Conservation (phyloP, 2,329 filamentous ascomycete species). For the Dothistroma pini region DNA sequence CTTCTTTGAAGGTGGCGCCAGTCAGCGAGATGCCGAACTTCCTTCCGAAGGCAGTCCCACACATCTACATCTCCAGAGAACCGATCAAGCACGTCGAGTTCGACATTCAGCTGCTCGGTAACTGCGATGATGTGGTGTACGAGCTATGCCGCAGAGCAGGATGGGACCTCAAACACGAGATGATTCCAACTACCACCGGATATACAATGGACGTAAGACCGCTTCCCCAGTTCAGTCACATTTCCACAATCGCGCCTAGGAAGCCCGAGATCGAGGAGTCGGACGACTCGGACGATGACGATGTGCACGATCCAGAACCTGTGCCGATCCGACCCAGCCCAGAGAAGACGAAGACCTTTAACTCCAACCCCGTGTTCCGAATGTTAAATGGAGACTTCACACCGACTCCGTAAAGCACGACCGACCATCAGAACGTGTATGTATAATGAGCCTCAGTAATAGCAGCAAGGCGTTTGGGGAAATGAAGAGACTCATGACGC, state of each 20-base stretch:
- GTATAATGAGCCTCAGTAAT: not conserved
- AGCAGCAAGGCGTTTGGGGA: not conserved
- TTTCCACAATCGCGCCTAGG: constrained; percentile 9
- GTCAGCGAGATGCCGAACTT: constrained; percentile 71
- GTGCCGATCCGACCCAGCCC: not conserved
- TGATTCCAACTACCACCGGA: constrained; percentile 65
- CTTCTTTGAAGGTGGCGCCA: constrained; percentile 90
- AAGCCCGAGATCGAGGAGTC: constrained; percentile 3
- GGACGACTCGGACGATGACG: not conserved
- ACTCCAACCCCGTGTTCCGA: not conserved
- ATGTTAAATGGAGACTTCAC: not conserved
- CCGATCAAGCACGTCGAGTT: constrained; percentile 88
- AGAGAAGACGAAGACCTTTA: not conserved
- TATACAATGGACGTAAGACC: constrained; percentile 14
- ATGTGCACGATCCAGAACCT: not conserved
- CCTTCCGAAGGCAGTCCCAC: constrained; percentile 31
- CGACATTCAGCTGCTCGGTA: constrained; percentile 92
- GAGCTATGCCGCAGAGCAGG: constrained; percentile 79
- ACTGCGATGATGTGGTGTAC: constrained; percentile 85
- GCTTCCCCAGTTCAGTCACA: constrained; percentile 11
- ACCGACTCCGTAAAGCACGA: not conserved
- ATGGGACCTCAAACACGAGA: constrained; percentile 73
- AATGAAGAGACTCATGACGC: not conserved
- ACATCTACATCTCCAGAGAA: constrained; percentile 42
- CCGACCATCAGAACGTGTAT: not conserved